phyloP scores from a whole-genome alignment of 257 asterid species.

The Gentiana straminea region DNA sequence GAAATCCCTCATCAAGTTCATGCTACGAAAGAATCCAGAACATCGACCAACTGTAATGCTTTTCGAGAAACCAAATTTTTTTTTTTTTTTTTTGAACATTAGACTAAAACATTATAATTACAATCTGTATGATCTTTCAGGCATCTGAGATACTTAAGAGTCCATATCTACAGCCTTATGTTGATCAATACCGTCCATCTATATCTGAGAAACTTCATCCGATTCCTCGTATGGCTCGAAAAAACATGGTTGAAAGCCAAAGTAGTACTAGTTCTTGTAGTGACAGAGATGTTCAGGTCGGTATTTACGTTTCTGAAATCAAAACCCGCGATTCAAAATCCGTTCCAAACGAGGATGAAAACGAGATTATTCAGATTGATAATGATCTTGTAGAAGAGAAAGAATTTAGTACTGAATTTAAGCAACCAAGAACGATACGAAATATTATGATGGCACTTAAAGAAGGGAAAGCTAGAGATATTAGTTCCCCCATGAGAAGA shows the following conservation, averaged over 20 bases:
- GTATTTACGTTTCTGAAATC: conserved; percentile 24
- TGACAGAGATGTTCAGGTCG: conserved; percentile 42
- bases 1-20: conserved; percentile 82
- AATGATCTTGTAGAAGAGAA: conserved; percentile 20
- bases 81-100: not conserved
- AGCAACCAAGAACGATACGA: conserved; percentile 62
- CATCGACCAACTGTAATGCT: conserved; percentile 84
- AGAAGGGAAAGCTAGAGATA: conserved; percentile 79
- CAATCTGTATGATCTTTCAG: conserved; percentile 26
- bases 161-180: conserved; percentile 76
- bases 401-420: conserved; percentile 27
- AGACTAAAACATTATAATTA: conserved; percentile 2
- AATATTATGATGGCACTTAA: conserved; percentile 71
- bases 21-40: conserved; percentile 97
- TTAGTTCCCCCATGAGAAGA: conserved; percentile 73
- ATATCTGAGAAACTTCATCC: conserved; percentile 38
- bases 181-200: conserved; percentile 57
- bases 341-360: conserved; percentile 34
- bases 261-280: conserved; percentile 93
- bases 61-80: conserved; percentile 8
- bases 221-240: conserved; percentile 26
- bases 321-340: conserved; percentile 28
- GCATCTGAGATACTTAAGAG: conserved; percentile 82
- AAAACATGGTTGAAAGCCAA: conserved; percentile 77
- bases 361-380: conserved; percentile 18